These are phyloP conservation scores for Neofusicoccum cordaticola DNA, from an alignment of 2,329 filamentous ascomycete species.

Conservation along the genomic window DNA sequence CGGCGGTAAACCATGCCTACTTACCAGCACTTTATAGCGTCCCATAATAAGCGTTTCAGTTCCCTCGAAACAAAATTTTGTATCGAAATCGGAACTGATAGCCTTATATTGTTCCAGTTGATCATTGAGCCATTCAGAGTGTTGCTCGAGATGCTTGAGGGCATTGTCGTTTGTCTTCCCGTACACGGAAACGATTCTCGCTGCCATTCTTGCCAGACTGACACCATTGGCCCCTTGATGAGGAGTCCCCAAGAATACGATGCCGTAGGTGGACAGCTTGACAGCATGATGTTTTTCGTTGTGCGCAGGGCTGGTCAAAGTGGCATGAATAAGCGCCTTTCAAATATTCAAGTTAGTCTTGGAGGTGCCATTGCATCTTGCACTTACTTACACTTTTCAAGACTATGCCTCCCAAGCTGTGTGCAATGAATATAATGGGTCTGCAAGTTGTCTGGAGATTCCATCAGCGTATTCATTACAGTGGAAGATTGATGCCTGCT, in stretches of 20 bases:
- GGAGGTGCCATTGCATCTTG: not conserved
- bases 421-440: conserved; percentile 33
- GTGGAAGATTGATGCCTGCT: not conserved
- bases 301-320: conserved; percentile 27
- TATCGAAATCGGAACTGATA: conserved; percentile 36
- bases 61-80: conserved; percentile 34
- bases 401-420: conserved; percentile 35
- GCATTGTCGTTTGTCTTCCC: conserved; percentile 29
- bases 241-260: conserved; percentile 42
- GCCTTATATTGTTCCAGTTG: conserved; percentile 35
- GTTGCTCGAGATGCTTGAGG: conserved; percentile 31
- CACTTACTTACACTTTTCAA: conserved; percentile 28
- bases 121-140: conserved; percentile 39
- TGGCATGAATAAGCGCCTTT: conserved; percentile 39
- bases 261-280: conserved; percentile 37
- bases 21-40: conserved; percentile 28
- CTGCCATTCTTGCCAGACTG: conserved; percentile 27
- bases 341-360: conserved; percentile 3
- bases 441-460: conserved; percentile 25
- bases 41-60: conserved; percentile 28
- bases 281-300: conserved; percentile 31
- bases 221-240: conserved; percentile 37
- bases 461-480: not conserved
- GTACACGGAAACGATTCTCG: conserved; percentile 36
- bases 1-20: not conserved